Evolutionary conservation across 352 stramenopile species (phyloP).

Genomic region (Globisporangium megalacanthum): DNA sequence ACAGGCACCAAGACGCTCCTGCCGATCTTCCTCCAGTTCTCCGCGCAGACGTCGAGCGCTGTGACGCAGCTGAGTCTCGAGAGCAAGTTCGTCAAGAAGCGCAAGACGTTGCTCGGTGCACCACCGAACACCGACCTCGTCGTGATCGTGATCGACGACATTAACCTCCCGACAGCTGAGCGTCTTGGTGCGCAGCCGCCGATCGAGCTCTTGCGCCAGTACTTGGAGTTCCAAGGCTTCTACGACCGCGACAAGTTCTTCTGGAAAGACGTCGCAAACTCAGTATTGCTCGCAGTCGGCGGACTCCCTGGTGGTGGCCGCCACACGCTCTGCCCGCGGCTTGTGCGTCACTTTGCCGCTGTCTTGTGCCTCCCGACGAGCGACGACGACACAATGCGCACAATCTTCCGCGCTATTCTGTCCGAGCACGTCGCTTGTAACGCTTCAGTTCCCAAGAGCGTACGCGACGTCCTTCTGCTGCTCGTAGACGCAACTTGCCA

Average conservation of each 20-base stretch:
- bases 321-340: conserved; percentile 47
- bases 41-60: conserved; percentile 77
- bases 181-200: conserved; percentile 65
- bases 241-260: conserved; percentile 85
- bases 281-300: conserved; percentile 57
- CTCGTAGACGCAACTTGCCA: conserved; percentile 58
- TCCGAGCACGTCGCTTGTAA: conserved; percentile 32
- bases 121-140: conserved; percentile 66
- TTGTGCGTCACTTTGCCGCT: conserved; percentile 60
- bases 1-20: conserved; percentile 18
- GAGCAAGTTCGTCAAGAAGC: conserved; percentile 88
- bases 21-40: conserved; percentile 75
- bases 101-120: conserved; percentile 88
- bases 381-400: conserved; percentile 70
- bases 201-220: conserved; percentile 72
- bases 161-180: conserved; percentile 88
- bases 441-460: conserved; percentile 28
- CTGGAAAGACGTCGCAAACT: conserved; percentile 73
- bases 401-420: conserved; percentile 90
- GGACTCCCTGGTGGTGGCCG: conserved; percentile 55
- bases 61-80: conserved; percentile 86
- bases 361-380: conserved; percentile 71
- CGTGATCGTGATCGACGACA: conserved; percentile 87
- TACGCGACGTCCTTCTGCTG: conserved; percentile 44
- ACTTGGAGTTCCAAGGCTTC: conserved; percentile 60